phyloP scores from a whole-genome alignment of 108 stramenopile species.

The Cyclotella kingstonii region DNA sequence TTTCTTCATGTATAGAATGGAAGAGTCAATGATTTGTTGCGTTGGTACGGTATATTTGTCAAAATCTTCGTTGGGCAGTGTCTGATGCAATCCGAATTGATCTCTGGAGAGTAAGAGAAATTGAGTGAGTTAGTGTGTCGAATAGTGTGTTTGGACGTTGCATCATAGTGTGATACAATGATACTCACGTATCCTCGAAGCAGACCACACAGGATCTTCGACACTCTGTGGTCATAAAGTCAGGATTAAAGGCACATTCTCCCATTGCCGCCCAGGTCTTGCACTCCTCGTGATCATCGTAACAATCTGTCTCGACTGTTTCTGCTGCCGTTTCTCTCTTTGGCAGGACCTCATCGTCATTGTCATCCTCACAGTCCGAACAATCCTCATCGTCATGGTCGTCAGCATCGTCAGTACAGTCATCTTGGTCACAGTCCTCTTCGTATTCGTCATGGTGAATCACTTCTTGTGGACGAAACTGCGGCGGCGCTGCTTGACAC shows the following conservation, averaged over 20 bases:
- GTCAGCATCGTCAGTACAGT: not conserved
- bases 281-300: conserved; percentile 17
- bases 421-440: not conserved
- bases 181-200: conserved; percentile 36
- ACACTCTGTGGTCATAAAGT: conserved; percentile 42
- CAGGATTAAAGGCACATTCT: conserved; percentile 35
- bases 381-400: not conserved
- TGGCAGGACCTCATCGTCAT: no score
- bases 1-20: conserved; percentile 32
- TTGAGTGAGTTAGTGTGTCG: not conserved
- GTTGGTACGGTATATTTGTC: conserved; percentile 9
- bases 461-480: not conserved
- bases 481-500: no score
- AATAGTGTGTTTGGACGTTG: not conserved
- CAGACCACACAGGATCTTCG: conserved; percentile 30
- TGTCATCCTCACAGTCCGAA: conserved; percentile 17
- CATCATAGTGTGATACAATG: not conserved
- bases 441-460: not conserved
- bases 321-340: no score
- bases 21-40: conserved; percentile 3
- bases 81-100: conserved; percentile 34
- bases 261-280: conserved; percentile 25
- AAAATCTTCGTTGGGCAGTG: conserved; percentile 6
- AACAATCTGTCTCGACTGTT: no score
- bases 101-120: conserved; percentile 3